Evolutionary conservation across 1,284 basidiomycete species (phyloP).

Genomic region (Boletus mariae): DNA sequence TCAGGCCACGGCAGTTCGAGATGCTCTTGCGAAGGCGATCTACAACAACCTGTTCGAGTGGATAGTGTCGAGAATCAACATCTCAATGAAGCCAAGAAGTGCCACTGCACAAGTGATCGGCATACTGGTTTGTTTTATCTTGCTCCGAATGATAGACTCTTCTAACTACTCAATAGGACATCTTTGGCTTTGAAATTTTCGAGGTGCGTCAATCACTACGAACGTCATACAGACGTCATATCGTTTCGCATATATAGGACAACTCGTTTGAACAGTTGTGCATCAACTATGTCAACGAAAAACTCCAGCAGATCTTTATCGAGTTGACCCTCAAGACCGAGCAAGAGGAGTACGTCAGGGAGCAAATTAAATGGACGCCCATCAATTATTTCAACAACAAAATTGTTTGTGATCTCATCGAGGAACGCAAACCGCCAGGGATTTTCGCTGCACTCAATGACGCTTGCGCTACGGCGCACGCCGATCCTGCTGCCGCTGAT

Average conservation of each 20-base stretch:
- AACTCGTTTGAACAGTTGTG: conserved; percentile 99
- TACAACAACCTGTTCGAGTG: conserved; percentile 99
- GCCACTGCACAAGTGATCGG: conserved; percentile 86
- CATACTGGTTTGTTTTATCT: conserved; percentile 62
- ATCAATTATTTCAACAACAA: conserved; percentile 98
- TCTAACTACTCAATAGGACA: conserved; percentile 58
- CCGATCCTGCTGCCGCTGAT: conserved; percentile 94
- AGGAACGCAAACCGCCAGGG: conserved; percentile 93
- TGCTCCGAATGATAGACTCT: neutral
- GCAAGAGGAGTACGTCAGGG: conserved; percentile 97
- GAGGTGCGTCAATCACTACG: conserved; percentile 47
- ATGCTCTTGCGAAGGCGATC: conserved; percentile 94
- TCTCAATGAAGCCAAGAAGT: conserved; percentile 88
- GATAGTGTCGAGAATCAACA: conserved; percentile 96
- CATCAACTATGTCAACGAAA: conserved; percentile 99
- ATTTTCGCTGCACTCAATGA: conserved; percentile 98
- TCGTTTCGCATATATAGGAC: conserved; percentile 54
- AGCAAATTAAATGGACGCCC: conserved; percentile 99
- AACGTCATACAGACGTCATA: neutral
- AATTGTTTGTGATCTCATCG: conserved; percentile 97
- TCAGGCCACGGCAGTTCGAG: conserved; percentile 85
- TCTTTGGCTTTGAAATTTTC: conserved; percentile 98
- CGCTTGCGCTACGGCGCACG: conserved; percentile 97
- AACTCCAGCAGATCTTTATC: conserved; percentile 98
- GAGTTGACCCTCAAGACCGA: conserved; percentile 98